These are phyloP conservation scores for Cyberlindnera veronae DNA, from an alignment of 805 yeast genomes.

Conservation along the genomic window DNA sequence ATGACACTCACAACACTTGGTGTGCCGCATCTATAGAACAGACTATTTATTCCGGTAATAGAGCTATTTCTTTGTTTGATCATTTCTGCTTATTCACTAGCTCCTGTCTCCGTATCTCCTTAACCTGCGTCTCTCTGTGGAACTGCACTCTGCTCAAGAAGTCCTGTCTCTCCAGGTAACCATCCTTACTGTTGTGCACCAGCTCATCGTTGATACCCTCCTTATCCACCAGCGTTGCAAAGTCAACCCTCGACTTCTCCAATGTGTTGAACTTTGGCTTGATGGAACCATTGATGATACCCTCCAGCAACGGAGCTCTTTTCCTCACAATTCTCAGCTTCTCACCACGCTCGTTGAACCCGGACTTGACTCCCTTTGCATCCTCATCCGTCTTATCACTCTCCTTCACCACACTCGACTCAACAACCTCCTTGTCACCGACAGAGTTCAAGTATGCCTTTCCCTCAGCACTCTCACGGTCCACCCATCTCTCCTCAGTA, in stretches of 20 bases:
- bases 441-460: slow-evolving; percentile 68
- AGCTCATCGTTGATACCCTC: slow-evolving; percentile 83
- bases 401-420: slow-evolving; percentile 12
- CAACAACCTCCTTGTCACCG: slow-evolving; percentile 30
- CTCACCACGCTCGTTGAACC: slow-evolving; percentile 26
- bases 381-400: slow-evolving; percentile 9
- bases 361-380: slow-evolving; percentile 9
- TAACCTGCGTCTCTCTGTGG: slow-evolving; percentile 35
- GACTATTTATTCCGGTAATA: not conserved
- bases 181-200: slow-evolving; percentile 76
- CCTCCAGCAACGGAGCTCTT: slow-evolving; percentile 72
- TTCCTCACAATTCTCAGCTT: slow-evolving; percentile 57
- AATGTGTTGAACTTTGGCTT: slow-evolving; percentile 83
- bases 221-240: slow-evolving; percentile 91
- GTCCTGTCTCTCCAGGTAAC: slow-evolving; percentile 88
- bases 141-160: slow-evolving; percentile 73
- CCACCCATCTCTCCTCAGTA: slow-evolving; percentile 76
- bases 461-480: slow-evolving; percentile 79
- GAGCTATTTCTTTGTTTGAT: no score
- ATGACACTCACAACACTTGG: slow-evolving; percentile 72
- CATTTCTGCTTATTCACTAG: slow-evolving; percentile 24
- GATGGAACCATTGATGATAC: slow-evolving; percentile 64
- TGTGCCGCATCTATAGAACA: slow-evolving; percentile 46
- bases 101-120: slow-evolving; percentile 35
- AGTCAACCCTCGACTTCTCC: slow-evolving; percentile 89